Evolutionary conservation across 2,329 filamentous ascomycete genomes (phyloP), one percentile per base, ranked within the genome.

Genomic region (Xylariaceae sp.): DNA sequence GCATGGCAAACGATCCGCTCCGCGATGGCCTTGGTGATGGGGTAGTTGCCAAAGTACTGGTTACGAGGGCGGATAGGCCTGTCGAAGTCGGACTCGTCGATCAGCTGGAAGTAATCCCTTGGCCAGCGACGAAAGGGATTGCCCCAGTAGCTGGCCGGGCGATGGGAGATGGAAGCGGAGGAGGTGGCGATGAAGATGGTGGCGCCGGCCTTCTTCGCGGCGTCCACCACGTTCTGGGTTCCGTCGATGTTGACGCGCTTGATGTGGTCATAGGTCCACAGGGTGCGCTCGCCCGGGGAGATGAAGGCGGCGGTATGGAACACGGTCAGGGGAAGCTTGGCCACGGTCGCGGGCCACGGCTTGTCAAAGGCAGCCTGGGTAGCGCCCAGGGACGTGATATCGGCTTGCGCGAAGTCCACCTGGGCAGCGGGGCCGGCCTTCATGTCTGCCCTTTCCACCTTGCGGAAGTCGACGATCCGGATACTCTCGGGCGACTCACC

Each of bases 241-340:
- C 71, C 71, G n/a, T 60, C 53, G 14, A 73, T 54, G 36, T 74
- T 74, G 43, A 74, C 64, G 14, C 61, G 57, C 41, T 60, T 57
- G 37, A 63, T 60, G 21, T 60, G 55, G 3, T 57, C 59, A 32
- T 66, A 66, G 14, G 65, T 63, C 2, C 55, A 53, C 43, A 54
- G 48, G 13, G 63, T 61, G 24, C 70, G 66, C 31, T 73, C 69
- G 0, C 58, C 59, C 0, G 66, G 57, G 5, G 64, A 54, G 36
- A 74, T 74, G 18, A 66, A 55, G 3, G 70, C 71, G 8, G 69
- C 71, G 3, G 54, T 70, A 54, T 74, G 69, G 48, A 70, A 71
- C 11, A 73, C 69, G 5, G 69, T 73, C 5, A 74, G 56, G 3
- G 69, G 67, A 3, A 67, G 55, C n/a, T 59, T 35, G 16, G 63